Base-by-base conservation (phyloP, 192 early-diverging fungal genomes). In the Coemansia sp. region DNA sequence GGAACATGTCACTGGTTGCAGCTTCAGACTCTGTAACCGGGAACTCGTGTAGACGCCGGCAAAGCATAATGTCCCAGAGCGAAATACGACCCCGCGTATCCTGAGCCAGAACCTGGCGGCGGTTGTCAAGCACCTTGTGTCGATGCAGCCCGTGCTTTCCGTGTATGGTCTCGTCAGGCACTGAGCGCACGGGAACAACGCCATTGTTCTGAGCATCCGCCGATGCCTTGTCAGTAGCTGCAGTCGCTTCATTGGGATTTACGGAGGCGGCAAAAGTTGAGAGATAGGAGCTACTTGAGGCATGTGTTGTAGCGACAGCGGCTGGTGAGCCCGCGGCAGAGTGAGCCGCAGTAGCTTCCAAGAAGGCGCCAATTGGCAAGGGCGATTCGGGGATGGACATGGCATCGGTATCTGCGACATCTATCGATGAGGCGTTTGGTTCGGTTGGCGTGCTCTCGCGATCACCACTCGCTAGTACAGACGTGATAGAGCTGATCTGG, bases 31-130 rank as follows among this genome's bases (percentile, higher is more conserved):
- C 74, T 3, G 64, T 65, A 6, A 77, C 80, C 4, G 67, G 66
- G 38, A 77, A 70, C 25, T 57, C 59, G 46, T 77, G 46, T 2
- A 81, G 23, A 17, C 78, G 79, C 58, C 80, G 64, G 66, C 86
- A 80, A 18, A 71, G 58, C 39, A 96, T 80, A 34, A 99, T 80
- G 73, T 99, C 94, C 97, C 97, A 99, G 27, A 97, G 67, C 0
- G 81, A 81, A 10, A 97, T 84, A 23, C 83, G 79, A 0, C 88
- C 91, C 25, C 53, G 79, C 20, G 87, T 87, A 58, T 97, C 87
- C 59, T 87, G 79, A 1, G 93, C 92, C 32, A 97, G 57, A 0
- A 94, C 87, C 59, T 89, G 86, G 40, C 92, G 81, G 53, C 87
- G 81, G 73, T 92, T 89, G 33, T 94, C 90, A 25, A 98, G 67